A percentile compares a stretch with the other conserved stretches of the same genome.
These are phyloP conservation scores for Blastobotrys indianensis DNA, from an alignment of 1,139 yeast species.

Conservation along the genomic window DNA sequence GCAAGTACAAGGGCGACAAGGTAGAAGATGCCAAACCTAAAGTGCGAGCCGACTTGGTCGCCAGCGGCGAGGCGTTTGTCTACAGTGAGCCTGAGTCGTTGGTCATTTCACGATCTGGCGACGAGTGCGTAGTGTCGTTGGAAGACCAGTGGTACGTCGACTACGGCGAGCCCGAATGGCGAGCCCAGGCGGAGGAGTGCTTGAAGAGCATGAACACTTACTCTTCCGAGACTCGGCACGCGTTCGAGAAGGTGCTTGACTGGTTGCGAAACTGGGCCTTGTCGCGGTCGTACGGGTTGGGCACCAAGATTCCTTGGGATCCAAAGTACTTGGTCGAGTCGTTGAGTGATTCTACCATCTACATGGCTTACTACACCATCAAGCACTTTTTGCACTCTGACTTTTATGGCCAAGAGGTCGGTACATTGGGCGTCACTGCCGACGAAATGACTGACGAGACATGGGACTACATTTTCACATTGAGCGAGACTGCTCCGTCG, in stretches of 20 bases:
- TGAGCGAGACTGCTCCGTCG: conserved; percentile 52
- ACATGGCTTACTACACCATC: conserved; percentile 94
- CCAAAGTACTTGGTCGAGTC: conserved; percentile 89
- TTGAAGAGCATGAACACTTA: conserved; percentile 72
- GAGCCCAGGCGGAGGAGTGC: conserved; percentile 76
- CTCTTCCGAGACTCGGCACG: conserved; percentile 80
- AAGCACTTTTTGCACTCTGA: conserved; percentile 82
- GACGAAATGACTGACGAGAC: conserved; percentile 91
- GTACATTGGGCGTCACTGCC: conserved; percentile 67
- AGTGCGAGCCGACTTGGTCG: conserved; percentile 76
- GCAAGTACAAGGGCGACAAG: conserved; percentile 80
- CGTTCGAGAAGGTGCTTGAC: conserved; percentile 88
- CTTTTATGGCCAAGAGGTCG: conserved; percentile 71
- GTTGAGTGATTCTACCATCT: conserved; percentile 90
- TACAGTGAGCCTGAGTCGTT: conserved; percentile 91
- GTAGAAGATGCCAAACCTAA: conserved; percentile 89
- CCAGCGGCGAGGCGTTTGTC: conserved; percentile 72
- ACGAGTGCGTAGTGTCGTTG: conserved; percentile 90
- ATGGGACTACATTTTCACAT: conserved; percentile 83
- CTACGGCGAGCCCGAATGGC: conserved; percentile 95
- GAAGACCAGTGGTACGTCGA: conserved; percentile 99
- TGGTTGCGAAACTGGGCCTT: conserved; percentile 99
- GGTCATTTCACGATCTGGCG: conserved; percentile 93
- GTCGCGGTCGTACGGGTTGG: conserved; percentile 93
- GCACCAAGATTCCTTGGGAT: conserved; percentile 97